Conservation (phyloP, 1,284 basidiomycete genomes). For the Pisolithus thermaeus region DNA sequence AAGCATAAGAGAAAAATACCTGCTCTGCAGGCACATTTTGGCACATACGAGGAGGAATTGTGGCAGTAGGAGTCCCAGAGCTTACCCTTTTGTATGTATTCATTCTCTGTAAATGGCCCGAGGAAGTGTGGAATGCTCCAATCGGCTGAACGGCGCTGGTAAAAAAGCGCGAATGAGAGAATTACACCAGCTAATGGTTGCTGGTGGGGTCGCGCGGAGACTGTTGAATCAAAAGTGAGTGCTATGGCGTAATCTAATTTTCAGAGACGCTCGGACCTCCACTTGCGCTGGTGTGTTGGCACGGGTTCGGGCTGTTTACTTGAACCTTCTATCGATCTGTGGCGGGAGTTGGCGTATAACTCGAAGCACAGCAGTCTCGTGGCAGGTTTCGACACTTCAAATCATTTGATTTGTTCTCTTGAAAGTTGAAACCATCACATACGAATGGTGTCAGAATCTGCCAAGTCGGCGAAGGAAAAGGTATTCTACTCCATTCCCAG, state of each 20-base stretch:
- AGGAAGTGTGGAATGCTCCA: background rate
- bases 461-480: constrained; percentile 29
- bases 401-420: background rate
- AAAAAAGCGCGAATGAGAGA: background rate
- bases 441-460: constrained; percentile 30
- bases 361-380: no score
- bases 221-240: no score
- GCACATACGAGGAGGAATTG: constrained; percentile 22
- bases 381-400: no score
- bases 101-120: background rate
- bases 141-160: background rate
- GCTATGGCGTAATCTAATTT: no score
- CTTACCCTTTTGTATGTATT: background rate
- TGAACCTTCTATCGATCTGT: no score
- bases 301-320: no score
- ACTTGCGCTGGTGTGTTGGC: no score
- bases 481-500: constrained; percentile 3
- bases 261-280: no score
- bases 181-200: no score
- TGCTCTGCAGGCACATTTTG: background rate
- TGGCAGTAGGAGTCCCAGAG: background rate
- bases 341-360: no score
- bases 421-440: background rate
- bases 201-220: no score
- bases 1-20: constrained; percentile 9